Evolutionary conservation across 164 flowering plant species (phyloP), one percentile per base, ranked within the genome.

Genomic region (Stephania yunnanensis): DNA sequence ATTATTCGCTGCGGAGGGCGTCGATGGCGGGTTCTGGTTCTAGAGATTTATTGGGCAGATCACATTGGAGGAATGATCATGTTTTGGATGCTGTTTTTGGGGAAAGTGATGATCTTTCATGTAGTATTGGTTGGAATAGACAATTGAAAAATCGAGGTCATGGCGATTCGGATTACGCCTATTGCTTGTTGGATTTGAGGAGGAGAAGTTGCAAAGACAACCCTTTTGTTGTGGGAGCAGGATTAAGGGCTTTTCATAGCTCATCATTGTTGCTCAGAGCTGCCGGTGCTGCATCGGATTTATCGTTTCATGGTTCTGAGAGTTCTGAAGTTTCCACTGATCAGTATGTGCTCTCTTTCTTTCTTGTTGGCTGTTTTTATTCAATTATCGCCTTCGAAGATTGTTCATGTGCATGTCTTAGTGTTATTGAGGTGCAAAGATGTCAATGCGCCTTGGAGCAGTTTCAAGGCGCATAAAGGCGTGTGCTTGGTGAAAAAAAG

Each of bases 221-320:
- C 63, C 77, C 79, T 9, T 68, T 44, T 17, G 0, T 44, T 17
- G 0, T 46, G 2, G 80, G 71, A 1, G 67, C 78, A 17, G 75
- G 78, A 69, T 70, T 71, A 36, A 86, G 69, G 64, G 79, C 73
- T 74, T 66, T 77, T 46, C 84, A 80, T 63, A 70, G 79, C 69
- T 83, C 82, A 3, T 78, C 86, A 53, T 79, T 83, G 7, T 70
- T 78, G 12, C 80, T 80, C 75, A 75, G 77, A 17, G 73, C 80
- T 46, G 76, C 84, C 69, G 90, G 92, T 10, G 80, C 91, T 77
- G 89, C 89, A 78, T 85, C 87, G 77, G 90, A 88, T 78, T 80
- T 88, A 69, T 81, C 93, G 1, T 74, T 81, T 73, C 87, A 89
- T 75, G 88, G 89, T 29, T 80, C 81, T 55, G 76, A 85, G 6